phyloP scores from a whole-genome alignment of 2,329 filamentous ascomycete genomes.

The Penicillium sp. region DNA sequence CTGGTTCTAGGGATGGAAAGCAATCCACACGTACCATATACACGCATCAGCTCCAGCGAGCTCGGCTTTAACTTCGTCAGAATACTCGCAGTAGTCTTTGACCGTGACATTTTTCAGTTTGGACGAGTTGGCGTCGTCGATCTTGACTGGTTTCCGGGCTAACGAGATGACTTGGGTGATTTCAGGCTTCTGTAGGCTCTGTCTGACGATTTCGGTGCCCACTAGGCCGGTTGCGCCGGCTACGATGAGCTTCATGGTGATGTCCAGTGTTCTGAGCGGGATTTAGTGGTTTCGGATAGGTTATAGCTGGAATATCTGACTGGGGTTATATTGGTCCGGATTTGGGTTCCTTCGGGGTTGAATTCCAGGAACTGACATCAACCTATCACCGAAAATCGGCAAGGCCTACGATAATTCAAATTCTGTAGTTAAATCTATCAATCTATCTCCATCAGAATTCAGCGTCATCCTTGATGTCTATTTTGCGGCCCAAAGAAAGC shows the following conservation, averaged over 20 bases:
- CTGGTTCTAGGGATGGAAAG: neutral
- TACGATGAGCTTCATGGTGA: constrained; percentile 35
- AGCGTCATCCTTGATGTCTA: neutral
- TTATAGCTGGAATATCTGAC: neutral
- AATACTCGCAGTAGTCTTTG: constrained; percentile 31
- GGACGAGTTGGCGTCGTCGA: neutral
- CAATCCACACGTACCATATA: constrained; percentile 31
- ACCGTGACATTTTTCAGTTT: constrained; percentile 33
- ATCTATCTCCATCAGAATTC: neutral
- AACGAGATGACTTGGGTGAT: constrained; percentile 13
- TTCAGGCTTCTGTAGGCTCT: constrained; percentile 24
- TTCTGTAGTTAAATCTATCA: neutral
- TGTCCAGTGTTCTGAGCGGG: neutral
- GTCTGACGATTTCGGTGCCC: constrained; percentile 34
- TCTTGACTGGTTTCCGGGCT: constrained; percentile 3
- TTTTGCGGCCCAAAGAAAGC: neutral
- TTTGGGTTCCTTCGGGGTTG: neutral
- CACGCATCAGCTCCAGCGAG: constrained; percentile 32
- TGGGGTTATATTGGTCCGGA: neutral
- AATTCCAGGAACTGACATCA: neutral
- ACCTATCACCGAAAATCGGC: neutral
- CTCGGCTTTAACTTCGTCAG: constrained; percentile 28
- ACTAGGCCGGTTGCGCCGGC: constrained; percentile 34
- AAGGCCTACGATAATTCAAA: neutral
- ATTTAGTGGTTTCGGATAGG: neutral